These are phyloP conservation scores for Fraxinus greggii DNA, from an alignment of 305 asterid species.

Conservation along the genomic window DNA sequence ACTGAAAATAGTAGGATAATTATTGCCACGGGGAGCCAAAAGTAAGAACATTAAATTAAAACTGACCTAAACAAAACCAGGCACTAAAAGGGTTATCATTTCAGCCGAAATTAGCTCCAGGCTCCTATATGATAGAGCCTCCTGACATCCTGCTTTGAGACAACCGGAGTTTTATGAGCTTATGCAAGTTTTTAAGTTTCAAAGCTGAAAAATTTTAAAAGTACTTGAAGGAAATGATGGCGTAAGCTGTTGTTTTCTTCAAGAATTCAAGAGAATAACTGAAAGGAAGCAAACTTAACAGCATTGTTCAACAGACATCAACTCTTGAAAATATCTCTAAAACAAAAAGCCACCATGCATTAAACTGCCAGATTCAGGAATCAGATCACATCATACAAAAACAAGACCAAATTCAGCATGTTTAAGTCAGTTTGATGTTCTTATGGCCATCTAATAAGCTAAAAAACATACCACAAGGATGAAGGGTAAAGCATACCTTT, in stretches of 20 bases:
- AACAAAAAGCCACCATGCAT: constrained; percentile 39
- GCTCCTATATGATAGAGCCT: constrained; percentile 86
- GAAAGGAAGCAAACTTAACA: constrained; percentile 41
- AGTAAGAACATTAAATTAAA: constrained; percentile 54
- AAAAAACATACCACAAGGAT: not conserved
- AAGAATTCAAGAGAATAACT: constrained; percentile 29
- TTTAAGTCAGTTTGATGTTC: constrained; percentile 2
- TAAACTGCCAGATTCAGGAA: constrained; percentile 36
- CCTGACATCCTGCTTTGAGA: constrained; percentile 95
- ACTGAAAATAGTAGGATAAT: constrained; percentile 33
- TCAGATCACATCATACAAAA: constrained; percentile 30
- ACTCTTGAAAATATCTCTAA: constrained; percentile 31
- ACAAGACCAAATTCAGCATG: constrained; percentile 7
- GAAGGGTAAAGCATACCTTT: constrained; percentile 38
- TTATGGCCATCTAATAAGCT: constrained; percentile 4
- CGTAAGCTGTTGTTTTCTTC: constrained; percentile 46
- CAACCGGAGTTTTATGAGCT: constrained; percentile 62
- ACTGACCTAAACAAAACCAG: constrained; percentile 92
- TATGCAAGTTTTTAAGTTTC: constrained; percentile 43
- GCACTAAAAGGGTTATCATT: constrained; percentile 86
- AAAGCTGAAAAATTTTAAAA: constrained; percentile 43
- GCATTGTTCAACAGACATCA: constrained; percentile 39
- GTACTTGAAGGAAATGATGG: constrained; percentile 47
- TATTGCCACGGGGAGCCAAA: constrained; percentile 48
- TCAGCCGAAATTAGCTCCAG: constrained; percentile 91